Evolutionary conservation across 176 grass and related monocot genomes (phyloP).

Genomic region (maize (Zea mays)): DNA sequence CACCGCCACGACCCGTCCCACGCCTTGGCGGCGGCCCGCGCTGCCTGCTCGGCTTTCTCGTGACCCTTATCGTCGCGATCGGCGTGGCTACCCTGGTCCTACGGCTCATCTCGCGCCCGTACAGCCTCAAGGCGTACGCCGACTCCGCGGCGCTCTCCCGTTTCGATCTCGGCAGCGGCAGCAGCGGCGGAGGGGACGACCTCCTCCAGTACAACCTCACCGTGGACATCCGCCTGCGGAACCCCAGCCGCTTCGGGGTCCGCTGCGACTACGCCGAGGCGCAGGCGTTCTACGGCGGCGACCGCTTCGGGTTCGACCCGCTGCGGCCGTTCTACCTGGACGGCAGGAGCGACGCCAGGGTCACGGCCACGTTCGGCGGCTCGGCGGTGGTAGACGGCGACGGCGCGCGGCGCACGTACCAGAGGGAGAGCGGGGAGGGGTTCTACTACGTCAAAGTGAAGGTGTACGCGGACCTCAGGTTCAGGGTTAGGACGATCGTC

Average conservation of each 20-base stretch:
- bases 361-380: conserved; percentile 40
- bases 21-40: conserved; percentile 27
- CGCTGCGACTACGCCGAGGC: conserved; percentile 52
- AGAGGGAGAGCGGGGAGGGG: conserved; percentile 53
- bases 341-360: conserved; percentile 47
- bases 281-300: conserved; percentile 48
- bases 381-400: not conserved
- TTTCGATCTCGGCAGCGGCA: conserved; percentile 44
- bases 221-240: conserved; percentile 57
- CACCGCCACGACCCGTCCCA: not conserved
- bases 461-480: conserved; percentile 47
- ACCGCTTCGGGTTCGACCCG: conserved; percentile 42
- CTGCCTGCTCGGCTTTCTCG: conserved; percentile 39
- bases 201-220: conserved; percentile 55
- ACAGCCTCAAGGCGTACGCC: conserved; percentile 42
- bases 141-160: conserved; percentile 49
- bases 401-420: conserved; percentile 46
- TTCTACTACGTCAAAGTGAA: conserved; percentile 67
- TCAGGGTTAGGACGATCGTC: conserved; percentile 59
- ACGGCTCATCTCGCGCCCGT: conserved; percentile 60
- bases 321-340: conserved; percentile 57
- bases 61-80: conserved; percentile 28
- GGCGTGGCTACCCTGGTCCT: conserved; percentile 44
- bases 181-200: not conserved
- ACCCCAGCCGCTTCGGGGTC: conserved; percentile 58